phyloP scores from a whole-genome alignment of 805 yeast genomes.

The Blastobotrys americana region DNA sequence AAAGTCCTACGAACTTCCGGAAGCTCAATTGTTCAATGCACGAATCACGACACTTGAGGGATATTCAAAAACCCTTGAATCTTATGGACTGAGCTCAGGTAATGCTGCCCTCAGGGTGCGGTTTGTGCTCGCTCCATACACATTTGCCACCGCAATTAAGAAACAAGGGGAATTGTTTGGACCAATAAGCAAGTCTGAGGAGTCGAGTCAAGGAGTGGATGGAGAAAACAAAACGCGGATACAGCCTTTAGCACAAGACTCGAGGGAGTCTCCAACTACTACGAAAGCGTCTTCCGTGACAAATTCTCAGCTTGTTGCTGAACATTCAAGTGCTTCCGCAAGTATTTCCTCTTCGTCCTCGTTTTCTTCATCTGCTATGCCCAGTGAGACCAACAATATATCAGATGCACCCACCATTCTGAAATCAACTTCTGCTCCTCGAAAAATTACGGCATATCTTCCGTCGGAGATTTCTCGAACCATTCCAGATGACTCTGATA shows the following conservation, averaged over 20 bases:
- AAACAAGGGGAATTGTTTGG: constrained; percentile 8
- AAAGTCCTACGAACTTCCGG: constrained; percentile 16
- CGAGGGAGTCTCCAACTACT: not conserved
- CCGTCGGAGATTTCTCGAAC: constrained; percentile 5
- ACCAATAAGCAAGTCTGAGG: not conserved
- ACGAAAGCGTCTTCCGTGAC: not conserved
- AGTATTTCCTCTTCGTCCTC: not conserved
- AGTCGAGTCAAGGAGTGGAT: not conserved
- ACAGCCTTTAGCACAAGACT: not conserved
- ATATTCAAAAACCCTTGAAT: constrained; percentile 12
- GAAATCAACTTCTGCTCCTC: not conserved
- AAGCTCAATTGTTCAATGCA: constrained; percentile 19
- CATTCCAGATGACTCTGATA: constrained; percentile 28
- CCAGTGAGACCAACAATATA: not conserved
- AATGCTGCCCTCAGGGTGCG: constrained; percentile 16
- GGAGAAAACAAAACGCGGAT: not conserved
- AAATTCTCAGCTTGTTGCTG: not conserved
- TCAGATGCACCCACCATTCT: not conserved
- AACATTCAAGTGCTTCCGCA: not conserved
- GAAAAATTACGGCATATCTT: constrained; percentile 12
- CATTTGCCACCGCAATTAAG: constrained; percentile 14
- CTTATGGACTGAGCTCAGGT: constrained; percentile 19
- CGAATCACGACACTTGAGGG: constrained; percentile 14
- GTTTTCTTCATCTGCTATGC: not conserved
- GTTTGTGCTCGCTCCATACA: constrained; percentile 14